These are phyloP conservation scores for Bombardia bombarda DNA, from an alignment of 495 filamentous ascomycete genomes.

Conservation along the genomic window DNA sequence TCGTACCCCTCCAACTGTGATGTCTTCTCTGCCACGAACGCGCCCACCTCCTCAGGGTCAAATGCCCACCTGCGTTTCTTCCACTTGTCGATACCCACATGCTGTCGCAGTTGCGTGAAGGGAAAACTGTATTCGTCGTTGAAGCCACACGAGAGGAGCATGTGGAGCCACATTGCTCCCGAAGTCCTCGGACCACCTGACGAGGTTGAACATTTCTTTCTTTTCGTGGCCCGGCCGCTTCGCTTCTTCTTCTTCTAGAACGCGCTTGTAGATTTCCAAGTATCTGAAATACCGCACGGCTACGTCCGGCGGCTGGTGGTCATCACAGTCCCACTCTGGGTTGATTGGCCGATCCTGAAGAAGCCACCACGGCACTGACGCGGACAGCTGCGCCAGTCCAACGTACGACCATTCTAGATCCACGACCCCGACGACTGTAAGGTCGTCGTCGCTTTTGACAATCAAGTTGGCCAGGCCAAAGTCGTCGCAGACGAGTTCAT, in stretches of 20 bases:
- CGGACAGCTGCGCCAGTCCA: not conserved
- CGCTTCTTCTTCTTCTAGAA: not conserved
- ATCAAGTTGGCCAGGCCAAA: not conserved
- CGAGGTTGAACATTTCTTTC: not conserved
- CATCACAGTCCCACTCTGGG: not conserved
- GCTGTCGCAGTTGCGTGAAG: too few species aligned
- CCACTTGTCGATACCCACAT: too few species aligned
- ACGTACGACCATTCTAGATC: not conserved
- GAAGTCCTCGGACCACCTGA: not conserved
- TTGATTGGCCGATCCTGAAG: not conserved
- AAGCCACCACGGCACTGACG: not conserved
- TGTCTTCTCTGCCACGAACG: too few species aligned
- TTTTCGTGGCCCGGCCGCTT: not conserved
- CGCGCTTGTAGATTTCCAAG: not conserved
- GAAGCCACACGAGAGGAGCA: too few species aligned
- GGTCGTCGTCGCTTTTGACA: not conserved
- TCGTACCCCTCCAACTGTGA: too few species aligned
- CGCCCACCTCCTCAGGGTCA: too few species aligned
- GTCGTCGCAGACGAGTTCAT: not conserved
- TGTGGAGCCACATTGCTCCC: not conserved
- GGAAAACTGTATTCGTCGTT: too few species aligned
- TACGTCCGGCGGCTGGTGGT: not conserved
- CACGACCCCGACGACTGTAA: not conserved
- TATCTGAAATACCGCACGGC: not conserved
- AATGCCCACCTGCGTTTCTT: too few species aligned